Evolutionary conservation across 805 yeast genomes (phyloP).

Genomic region (Saturnispora ahearnii): DNA sequence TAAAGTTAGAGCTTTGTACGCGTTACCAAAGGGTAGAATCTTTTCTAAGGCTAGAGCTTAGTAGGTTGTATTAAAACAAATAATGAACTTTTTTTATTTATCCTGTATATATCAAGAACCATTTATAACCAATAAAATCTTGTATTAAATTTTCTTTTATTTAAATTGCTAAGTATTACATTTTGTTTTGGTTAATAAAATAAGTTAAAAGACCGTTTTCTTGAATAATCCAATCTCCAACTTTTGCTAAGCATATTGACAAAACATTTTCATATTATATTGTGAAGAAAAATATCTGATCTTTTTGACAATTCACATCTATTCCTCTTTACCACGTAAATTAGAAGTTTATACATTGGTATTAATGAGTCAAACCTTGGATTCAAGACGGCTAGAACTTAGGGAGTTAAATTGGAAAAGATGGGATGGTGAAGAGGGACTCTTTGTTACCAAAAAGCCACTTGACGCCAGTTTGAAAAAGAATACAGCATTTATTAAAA

Average conservation of each 20-base stretch:
- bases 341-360: background rate
- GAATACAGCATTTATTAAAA: constrained; percentile 71
- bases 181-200: background rate
- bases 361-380: background rate
- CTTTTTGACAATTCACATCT: too few relatives aligned
- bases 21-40: constrained; percentile 66
- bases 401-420: constrained; percentile 36
- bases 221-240: too few relatives aligned
- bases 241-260: background rate
- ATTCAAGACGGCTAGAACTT: constrained; percentile 20
- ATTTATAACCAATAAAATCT: background rate
- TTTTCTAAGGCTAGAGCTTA: constrained; percentile 52
- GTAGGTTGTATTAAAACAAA: background rate
- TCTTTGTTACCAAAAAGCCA: constrained; percentile 20
- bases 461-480: constrained; percentile 74
- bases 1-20: constrained; percentile 60
- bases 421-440: constrained; percentile 40
- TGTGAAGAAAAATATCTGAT: background rate
- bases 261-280: background rate
- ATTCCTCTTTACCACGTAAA: background rate
- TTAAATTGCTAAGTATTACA: background rate
- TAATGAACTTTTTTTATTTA: background rate
- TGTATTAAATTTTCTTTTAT: background rate
- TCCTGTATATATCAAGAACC: background rate
- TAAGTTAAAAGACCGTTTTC: too few relatives aligned